A percentile compares a stretch with the other conserved stretches of the same genome.
Conservation (phyloP, 805 yeast species). For the Sugiyamaella chiloensis region DNA sequence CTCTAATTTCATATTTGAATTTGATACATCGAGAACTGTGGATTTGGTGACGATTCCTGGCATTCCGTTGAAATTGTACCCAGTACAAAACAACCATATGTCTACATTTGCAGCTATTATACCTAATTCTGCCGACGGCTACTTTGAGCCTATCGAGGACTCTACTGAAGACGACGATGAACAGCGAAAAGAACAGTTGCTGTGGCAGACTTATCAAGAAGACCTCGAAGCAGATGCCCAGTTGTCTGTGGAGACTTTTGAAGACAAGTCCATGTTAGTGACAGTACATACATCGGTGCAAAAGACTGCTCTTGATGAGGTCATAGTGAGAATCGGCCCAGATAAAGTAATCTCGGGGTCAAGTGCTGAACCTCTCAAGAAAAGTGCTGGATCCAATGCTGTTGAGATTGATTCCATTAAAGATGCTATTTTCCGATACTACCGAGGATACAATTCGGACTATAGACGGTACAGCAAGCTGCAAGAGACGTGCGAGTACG, state of each 20-base stretch:
- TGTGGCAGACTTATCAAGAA: slow-evolving; percentile 12
- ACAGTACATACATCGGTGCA: not conserved
- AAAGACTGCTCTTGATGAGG: not conserved
- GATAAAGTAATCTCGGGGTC: not conserved
- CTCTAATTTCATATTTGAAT: slow-evolving; percentile 13
- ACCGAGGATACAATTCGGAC: slow-evolving; percentile 18
- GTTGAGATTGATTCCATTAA: slow-evolving; percentile 10
- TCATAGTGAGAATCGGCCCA: not conserved
- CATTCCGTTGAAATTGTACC: slow-evolving; percentile 22
- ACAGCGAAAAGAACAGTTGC: slow-evolving; percentile 16
- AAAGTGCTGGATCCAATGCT: not conserved
- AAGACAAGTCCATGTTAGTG: not conserved
- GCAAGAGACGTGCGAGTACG: slow-evolving; percentile 17
- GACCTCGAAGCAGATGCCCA: slow-evolving; percentile 5
- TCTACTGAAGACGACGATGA: slow-evolving; percentile 19
- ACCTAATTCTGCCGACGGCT: slow-evolving; percentile 17
- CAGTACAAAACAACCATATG: slow-evolving; percentile 2
- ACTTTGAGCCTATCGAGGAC: slow-evolving; percentile 1
- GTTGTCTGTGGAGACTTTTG: slow-evolving; percentile 9
- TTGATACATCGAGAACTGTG: slow-evolving; percentile 14
- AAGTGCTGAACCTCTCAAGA: not conserved
- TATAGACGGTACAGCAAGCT: slow-evolving; percentile 15
- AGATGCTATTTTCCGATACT: slow-evolving; percentile 31
- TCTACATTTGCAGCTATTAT: slow-evolving; percentile 21
- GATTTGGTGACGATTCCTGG: slow-evolving; percentile 18